Evolutionary conservation across 768 basidiomycete species (phyloP).

Genomic region (Lactifluus hygrophoroides): DNA sequence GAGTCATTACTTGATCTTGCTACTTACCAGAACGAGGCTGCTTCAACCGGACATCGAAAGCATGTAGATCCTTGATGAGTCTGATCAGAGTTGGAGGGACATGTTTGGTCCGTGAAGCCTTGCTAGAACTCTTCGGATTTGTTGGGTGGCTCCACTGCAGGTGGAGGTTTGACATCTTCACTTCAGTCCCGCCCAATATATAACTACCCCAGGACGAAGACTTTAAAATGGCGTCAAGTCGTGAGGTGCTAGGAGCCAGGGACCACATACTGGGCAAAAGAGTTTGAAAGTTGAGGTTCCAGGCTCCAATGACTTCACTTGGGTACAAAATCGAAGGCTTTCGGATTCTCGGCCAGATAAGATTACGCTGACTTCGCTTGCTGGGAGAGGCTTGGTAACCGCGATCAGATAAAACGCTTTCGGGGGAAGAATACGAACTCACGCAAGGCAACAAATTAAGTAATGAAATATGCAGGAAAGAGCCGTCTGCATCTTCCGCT

Average conservation of each 20-base stretch:
- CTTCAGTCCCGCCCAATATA: constrained; percentile 56
- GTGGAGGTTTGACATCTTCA: constrained; percentile 52
- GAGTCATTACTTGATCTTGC: constrained; percentile 6
- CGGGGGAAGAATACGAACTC: constrained; percentile 25
- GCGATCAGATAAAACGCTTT: constrained; percentile 32
- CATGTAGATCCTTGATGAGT: constrained; percentile 53
- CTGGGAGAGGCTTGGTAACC: constrained; percentile 30
- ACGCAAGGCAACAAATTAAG: constrained; percentile 72
- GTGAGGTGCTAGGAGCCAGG: not conserved
- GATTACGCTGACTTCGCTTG: constrained; percentile 54
- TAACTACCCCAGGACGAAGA: constrained; percentile 60
- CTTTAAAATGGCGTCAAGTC: not conserved
- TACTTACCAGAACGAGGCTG: constrained; percentile 40
- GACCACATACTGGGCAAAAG: constrained; percentile 60
- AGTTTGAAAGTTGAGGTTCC: constrained; percentile 53
- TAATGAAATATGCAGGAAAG: constrained; percentile 48
- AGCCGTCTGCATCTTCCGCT: constrained; percentile 59
- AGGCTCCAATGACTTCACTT: constrained; percentile 37
- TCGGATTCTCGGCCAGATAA: constrained; percentile 57
- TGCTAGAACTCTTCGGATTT: constrained; percentile 19
- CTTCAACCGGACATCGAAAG: constrained; percentile 53
- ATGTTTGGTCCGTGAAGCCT: constrained; percentile 23
- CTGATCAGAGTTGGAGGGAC: constrained; percentile 39
- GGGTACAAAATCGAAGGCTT: constrained; percentile 45
- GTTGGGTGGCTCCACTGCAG: constrained; percentile 57